Evolutionary conservation across 371 early-diverging fungal genomes (phyloP).

Genomic region (Mortierella sp.): DNA sequence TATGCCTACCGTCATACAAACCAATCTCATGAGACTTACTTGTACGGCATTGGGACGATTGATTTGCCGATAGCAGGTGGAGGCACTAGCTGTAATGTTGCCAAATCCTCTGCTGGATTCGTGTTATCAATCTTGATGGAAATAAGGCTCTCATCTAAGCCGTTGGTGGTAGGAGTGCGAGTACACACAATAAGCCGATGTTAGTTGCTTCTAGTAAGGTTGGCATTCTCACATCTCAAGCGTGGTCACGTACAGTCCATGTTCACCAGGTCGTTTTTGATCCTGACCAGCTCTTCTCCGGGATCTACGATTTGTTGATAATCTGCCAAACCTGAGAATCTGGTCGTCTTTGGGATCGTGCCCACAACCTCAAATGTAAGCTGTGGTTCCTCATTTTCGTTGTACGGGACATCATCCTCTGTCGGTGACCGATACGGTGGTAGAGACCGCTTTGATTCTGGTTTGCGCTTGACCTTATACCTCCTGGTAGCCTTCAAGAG

Average conservation of each 20-base stretch:
- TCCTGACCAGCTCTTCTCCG: slow-evolving; percentile 25
- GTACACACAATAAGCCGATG: neutral
- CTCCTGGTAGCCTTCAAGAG: slow-evolving; percentile 41
- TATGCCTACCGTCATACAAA: no score
- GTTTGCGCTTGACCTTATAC: slow-evolving; percentile 43
- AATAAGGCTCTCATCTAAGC: slow-evolving; percentile 43
- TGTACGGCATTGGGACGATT: slow-evolving; percentile 23
- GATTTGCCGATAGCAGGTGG: slow-evolving; percentile 31
- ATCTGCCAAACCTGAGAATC: slow-evolving; percentile 44
- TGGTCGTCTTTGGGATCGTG: slow-evolving; percentile 27
- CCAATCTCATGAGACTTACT: slow-evolving; percentile 15
- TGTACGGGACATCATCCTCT: slow-evolving; percentile 29
- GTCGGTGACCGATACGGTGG: slow-evolving; percentile 35
- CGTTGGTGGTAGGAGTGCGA: neutral
- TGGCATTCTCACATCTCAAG: neutral
- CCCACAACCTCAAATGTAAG: slow-evolving; percentile 27
- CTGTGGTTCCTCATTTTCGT: slow-evolving; percentile 36
- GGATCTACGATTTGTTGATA: slow-evolving; percentile 48
- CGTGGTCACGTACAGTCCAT: slow-evolving; percentile 35
- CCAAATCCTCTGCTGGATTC: slow-evolving; percentile 27
- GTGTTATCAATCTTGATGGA: slow-evolving; percentile 40
- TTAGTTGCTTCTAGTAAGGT: neutral
- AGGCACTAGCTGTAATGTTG: slow-evolving; percentile 32
- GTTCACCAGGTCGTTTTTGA: slow-evolving; percentile 40
- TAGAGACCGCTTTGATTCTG: slow-evolving; percentile 27